Evolutionary conservation across 257 asterid genomes (phyloP).

Genomic region (Gardenia jasminoides): DNA sequence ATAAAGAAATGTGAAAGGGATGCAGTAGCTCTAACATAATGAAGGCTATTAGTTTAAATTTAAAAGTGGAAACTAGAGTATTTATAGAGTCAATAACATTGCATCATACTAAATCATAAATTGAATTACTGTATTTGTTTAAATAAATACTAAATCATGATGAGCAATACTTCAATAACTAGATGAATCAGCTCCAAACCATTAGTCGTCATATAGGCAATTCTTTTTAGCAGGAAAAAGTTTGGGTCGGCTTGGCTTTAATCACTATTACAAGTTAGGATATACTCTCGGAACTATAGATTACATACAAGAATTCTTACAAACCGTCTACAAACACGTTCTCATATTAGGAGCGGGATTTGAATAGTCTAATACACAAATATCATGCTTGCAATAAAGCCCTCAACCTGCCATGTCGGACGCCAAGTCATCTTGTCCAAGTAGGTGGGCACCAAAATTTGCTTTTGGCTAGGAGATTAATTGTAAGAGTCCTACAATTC

Average conservation of each 20-base stretch:
- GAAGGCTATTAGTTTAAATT: not conserved
- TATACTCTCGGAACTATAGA: too few relatives aligned
- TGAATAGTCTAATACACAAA: too few relatives aligned
- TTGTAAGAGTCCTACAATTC: not conserved
- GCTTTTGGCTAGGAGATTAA: not conserved
- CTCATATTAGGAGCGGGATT: too few relatives aligned
- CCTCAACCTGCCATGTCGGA: slow-evolving; percentile 14
- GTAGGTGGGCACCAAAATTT: slow-evolving; percentile 10
- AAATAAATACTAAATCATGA: not conserved
- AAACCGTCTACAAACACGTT: too few relatives aligned
- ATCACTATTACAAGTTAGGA: too few relatives aligned
- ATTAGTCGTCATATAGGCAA: too few relatives aligned
- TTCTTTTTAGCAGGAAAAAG: too few relatives aligned
- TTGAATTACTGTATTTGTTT: too few relatives aligned
- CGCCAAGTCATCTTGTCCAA: slow-evolving; percentile 11
- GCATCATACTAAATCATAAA: too few relatives aligned
- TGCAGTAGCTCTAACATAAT: not conserved
- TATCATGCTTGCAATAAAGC: not conserved
- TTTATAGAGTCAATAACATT: not conserved
- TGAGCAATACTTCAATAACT: not conserved
- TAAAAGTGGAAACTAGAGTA: not conserved
- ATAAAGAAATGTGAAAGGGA: not conserved
- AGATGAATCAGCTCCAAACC: not conserved
- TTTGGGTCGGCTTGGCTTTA: too few relatives aligned
- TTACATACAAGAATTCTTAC: too few relatives aligned